These are phyloP conservation scores for Serendipita sp. DNA, from an alignment of 1,284 basidiomycete species.

Conservation along the genomic window DNA sequence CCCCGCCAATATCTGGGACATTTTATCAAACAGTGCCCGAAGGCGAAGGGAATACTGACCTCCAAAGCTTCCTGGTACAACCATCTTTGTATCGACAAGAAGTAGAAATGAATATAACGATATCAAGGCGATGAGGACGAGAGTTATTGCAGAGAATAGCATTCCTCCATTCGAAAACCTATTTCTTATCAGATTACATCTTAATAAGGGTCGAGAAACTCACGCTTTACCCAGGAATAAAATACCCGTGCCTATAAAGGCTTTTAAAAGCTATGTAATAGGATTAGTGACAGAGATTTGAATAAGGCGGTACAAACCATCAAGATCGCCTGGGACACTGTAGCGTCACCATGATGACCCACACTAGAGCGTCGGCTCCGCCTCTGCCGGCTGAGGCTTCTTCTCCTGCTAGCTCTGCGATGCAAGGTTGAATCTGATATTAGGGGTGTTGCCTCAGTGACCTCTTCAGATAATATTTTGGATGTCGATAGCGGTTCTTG, in stretches of 20 bases:
- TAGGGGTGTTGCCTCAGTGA: neutral
- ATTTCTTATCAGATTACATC: conserved; percentile 10
- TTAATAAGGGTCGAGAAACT: conserved; percentile 19
- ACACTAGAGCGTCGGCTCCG: conserved; percentile 38
- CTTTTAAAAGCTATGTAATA: conserved; percentile 61
- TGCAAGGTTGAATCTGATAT: neutral
- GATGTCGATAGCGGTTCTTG: conserved; percentile 9
- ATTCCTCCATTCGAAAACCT: conserved; percentile 94
- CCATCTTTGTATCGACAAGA: conserved; percentile 78
- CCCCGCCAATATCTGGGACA: conserved; percentile 78
- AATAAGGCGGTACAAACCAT: conserved; percentile 45
- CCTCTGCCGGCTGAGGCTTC: conserved; percentile 32
- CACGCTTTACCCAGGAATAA: conserved; percentile 90
- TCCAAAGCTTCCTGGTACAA: conserved; percentile 86
- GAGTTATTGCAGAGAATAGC: conserved; percentile 72
- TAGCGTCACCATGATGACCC: conserved; percentile 65
- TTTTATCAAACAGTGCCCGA: neutral
- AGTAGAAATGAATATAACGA: conserved; percentile 92
- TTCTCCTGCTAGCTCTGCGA: conserved; percentile 11
- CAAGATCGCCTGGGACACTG: conserved; percentile 74
- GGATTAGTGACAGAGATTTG: conserved; percentile 6
- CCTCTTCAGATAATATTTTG: neutral
- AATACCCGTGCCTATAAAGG: conserved; percentile 93
- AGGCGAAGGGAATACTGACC: conserved; percentile 31
- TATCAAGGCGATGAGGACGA: conserved; percentile 72